Evolutionary conservation across 768 basidiomycete species (phyloP).

Genomic region (Russula virescens): DNA sequence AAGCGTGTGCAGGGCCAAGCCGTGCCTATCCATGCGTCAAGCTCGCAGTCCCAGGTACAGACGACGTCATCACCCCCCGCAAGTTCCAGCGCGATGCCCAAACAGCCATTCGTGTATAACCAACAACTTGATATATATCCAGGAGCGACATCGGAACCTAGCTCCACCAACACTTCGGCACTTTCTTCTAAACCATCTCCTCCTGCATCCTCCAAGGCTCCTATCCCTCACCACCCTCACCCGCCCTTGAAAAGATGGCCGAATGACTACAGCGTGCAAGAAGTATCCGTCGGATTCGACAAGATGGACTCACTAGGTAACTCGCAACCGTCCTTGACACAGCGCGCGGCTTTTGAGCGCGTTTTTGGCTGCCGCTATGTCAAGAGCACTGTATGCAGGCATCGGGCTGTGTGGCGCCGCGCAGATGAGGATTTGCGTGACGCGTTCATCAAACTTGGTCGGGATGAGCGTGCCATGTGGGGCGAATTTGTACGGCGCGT

Average conservation of each 20-base stretch:
- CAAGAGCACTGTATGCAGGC: conserved; percentile 68
- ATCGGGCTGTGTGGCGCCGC: conserved; percentile 61
- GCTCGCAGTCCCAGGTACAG: conserved; percentile 6
- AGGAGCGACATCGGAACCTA: conserved; percentile 3
- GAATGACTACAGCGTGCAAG: conserved; percentile 66
- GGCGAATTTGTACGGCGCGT: conserved; percentile 61
- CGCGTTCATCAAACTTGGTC: conserved; percentile 50
- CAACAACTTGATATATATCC: conserved; percentile 14
- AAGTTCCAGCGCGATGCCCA: neutral
- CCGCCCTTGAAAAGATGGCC: conserved; percentile 71
- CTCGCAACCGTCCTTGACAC: conserved; percentile 43
- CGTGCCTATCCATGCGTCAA: conserved; percentile 10
- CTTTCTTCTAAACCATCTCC: conserved; percentile 23
- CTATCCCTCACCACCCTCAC: conserved; percentile 45
- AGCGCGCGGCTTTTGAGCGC: conserved; percentile 62
- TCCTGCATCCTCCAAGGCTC: conserved; percentile 25
- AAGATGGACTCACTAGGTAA: conserved; percentile 39
- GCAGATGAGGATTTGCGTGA: conserved; percentile 44
- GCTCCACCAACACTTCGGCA: conserved; percentile 21
- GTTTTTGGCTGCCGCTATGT: conserved; percentile 68
- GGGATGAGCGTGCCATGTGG: conserved; percentile 57
- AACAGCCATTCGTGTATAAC: conserved; percentile 11
- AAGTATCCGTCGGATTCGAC: conserved; percentile 56
- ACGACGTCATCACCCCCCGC: conserved; percentile 11
- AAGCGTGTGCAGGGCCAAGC: conserved; percentile 21